Percentiles rank a stretch among this genome's conserved stretches.
These are phyloP conservation scores for Dipteronia dyeriana DNA, from an alignment of 345 rosid genomes.

Conservation along the genomic window DNA sequence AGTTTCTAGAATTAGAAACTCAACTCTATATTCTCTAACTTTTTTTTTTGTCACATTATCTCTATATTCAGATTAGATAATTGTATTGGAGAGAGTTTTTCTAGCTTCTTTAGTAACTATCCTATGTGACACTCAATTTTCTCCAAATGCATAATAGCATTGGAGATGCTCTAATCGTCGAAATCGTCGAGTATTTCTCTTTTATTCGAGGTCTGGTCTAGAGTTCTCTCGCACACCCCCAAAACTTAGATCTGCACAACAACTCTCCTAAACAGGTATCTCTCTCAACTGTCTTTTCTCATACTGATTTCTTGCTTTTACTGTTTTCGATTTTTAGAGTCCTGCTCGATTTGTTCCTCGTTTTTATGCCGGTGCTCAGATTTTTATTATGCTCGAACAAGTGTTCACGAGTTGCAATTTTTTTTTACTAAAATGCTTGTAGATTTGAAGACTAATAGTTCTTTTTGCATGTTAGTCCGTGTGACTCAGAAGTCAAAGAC, in stretches of 20 bases:
- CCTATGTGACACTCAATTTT: no score
- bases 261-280: conserved; percentile 19
- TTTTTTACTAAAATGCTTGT: conserved; percentile 2
- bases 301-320: background rate
- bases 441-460: conserved; percentile 19
- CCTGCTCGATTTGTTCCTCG: background rate
- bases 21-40: no score
- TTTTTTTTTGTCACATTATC: no score
- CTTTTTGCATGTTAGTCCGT: background rate
- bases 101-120: no score
- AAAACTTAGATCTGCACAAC: conserved; percentile 14
- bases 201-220: conserved; percentile 7
- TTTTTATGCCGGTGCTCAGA: background rate
- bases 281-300: background rate
- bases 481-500: no score
- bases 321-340: no score
- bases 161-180: no score
- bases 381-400: background rate
- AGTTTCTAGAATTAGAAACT: no score
- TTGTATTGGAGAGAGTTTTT: no score
- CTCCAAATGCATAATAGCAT: no score
- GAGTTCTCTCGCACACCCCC: background rate
- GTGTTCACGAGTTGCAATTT: background rate
- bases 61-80: no score
- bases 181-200: background rate